phyloP scores from a whole-genome alignment of 192 early-diverging fungal genomes.

The Coemansia reversa region DNA sequence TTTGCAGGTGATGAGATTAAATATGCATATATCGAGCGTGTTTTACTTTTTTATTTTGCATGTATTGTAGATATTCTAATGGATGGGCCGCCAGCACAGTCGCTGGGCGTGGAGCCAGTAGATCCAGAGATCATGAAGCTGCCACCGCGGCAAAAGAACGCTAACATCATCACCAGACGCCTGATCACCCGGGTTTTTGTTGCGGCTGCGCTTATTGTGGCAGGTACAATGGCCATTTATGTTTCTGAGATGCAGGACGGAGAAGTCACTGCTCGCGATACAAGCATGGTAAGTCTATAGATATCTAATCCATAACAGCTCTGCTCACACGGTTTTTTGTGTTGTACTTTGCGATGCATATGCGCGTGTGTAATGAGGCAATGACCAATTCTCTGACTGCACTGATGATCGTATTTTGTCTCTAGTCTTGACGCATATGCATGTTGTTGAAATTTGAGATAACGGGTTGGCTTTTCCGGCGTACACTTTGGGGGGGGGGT shows the following conservation, averaged over 20 bases:
- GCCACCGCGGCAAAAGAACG: constrained; percentile 76
- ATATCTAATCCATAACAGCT: background rate
- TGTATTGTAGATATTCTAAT: constrained; percentile 83
- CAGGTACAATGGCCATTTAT: constrained; percentile 83
- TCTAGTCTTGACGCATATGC: background rate
- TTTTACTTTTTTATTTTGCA: constrained; percentile 1
- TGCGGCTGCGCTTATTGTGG: constrained; percentile 77
- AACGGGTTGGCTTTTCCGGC: background rate
- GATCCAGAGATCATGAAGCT: constrained; percentile 88
- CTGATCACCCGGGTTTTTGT: constrained; percentile 76
- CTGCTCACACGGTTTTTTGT: background rate
- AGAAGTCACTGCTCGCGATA: constrained; percentile 66
- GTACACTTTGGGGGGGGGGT: background rate
- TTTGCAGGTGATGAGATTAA: too few species aligned
- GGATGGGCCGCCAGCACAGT: constrained; percentile 98
- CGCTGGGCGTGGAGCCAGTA: constrained; percentile 90
- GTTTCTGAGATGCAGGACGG: constrained; percentile 76
- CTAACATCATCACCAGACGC: constrained; percentile 74
- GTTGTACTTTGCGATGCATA: background rate
- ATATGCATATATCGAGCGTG: too few species aligned
- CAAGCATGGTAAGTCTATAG: constrained; percentile 78
- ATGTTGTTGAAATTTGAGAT: background rate
- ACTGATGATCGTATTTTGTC: background rate
- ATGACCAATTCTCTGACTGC: background rate
- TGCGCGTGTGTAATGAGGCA: background rate